phyloP scores from a whole-genome alignment of 495 filamentous ascomycete species.

The Hypoxylon trugodes region DNA sequence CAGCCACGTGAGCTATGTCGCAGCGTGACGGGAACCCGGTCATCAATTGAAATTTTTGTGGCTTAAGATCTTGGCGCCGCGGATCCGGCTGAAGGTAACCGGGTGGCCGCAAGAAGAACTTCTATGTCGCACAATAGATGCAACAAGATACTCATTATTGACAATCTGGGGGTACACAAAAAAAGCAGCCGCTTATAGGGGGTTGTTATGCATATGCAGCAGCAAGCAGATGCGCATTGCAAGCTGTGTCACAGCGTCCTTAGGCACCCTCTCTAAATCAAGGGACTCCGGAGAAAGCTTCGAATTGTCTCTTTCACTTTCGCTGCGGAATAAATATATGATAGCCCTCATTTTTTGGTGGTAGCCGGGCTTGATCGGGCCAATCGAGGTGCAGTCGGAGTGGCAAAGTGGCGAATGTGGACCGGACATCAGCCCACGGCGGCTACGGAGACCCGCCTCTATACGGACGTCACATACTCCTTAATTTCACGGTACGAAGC shows the following conservation, averaged over 20 bases:
- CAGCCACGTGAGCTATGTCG: slow-evolving; percentile 33
- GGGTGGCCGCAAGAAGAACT: slow-evolving; percentile 1
- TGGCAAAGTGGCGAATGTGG: slow-evolving; percentile 24
- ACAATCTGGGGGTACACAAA: slow-evolving; percentile 14
- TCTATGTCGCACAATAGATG: slow-evolving; percentile 23
- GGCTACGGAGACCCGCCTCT: slow-evolving; percentile 11
- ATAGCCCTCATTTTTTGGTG: neutral
- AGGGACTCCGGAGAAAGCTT: neutral
- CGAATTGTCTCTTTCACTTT: neutral
- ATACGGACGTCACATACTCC: slow-evolving; percentile 5
- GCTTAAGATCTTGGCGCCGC: slow-evolving; percentile 33
- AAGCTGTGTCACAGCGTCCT: too few species aligned
- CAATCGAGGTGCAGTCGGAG: slow-evolving; percentile 17
- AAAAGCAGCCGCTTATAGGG: slow-evolving; percentile 3
- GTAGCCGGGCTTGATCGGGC: slow-evolving; percentile 8
- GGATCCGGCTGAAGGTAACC: slow-evolving; percentile 19
- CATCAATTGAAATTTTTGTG: slow-evolving; percentile 16
- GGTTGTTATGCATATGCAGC: slow-evolving; percentile 29
- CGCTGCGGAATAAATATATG: neutral
- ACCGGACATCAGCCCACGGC: slow-evolving; percentile 29
- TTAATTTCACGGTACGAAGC: slow-evolving; percentile 6
- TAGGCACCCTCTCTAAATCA: too few species aligned
- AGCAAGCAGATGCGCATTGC: neutral
- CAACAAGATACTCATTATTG: slow-evolving; percentile 22
- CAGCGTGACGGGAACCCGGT: slow-evolving; percentile 31